Percentiles rank a stretch among this genome's conserved stretches.
These are phyloP conservation scores for Magnusiomyces tetraspermus DNA, from an alignment of 1,139 yeast genomes.

Conservation along the genomic window DNA sequence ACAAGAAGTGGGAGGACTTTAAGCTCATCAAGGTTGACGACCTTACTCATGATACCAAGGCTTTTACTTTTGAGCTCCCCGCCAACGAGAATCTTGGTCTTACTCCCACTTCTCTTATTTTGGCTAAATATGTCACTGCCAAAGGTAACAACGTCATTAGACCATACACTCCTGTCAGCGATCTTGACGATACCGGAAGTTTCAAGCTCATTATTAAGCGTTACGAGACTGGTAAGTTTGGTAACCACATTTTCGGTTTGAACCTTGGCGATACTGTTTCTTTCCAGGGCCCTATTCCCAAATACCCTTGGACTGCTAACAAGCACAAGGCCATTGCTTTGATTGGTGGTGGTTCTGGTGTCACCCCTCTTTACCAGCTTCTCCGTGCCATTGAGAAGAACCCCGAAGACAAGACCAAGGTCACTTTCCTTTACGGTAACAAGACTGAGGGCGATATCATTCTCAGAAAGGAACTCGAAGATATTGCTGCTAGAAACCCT, in stretches of 20 bases:
- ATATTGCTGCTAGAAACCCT: constrained; percentile 52
- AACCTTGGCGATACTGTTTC: constrained; percentile 74
- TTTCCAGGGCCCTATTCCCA: constrained; percentile 89
- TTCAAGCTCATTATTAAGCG: constrained; percentile 76
- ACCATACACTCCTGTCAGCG: constrained; percentile 91
- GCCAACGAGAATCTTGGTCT: constrained; percentile 69
- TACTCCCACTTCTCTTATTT: constrained; percentile 65
- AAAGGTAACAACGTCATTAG: constrained; percentile 87
- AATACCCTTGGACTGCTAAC: constrained; percentile 90
- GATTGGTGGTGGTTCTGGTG: constrained; percentile 95
- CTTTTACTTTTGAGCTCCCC: constrained; percentile 64
- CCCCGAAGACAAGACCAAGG: constrained; percentile 78
- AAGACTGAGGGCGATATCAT: constrained; percentile 68
- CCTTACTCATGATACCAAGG: constrained; percentile 38
- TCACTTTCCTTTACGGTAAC: constrained; percentile 72
- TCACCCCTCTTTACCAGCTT: constrained; percentile 88
- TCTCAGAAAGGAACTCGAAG: constrained; percentile 66
- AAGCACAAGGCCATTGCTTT: constrained; percentile 69
- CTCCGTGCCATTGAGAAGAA: constrained; percentile 41
- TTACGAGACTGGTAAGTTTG: constrained; percentile 78
- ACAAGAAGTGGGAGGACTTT: constrained; percentile 14
- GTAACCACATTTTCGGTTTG: constrained; percentile 61
- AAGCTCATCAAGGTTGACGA: constrained; percentile 7
- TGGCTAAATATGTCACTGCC: constrained; percentile 65
- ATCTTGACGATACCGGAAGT: constrained; percentile 57